Base-by-base conservation (phyloP, 2,329 filamentous ascomycete species). In the Epichloe uncinata region DNA sequence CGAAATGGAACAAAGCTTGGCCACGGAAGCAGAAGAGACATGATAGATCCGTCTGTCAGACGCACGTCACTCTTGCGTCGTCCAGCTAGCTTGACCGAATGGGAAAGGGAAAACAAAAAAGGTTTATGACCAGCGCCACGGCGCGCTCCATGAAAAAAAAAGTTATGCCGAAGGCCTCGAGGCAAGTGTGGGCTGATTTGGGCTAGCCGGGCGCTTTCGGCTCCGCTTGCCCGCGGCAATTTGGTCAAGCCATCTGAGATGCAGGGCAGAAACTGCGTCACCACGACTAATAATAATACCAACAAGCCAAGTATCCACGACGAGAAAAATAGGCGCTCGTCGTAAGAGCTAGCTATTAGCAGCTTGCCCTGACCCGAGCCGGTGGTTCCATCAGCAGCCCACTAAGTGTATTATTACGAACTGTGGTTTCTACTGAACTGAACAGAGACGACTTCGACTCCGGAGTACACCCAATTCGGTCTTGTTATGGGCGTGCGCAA, bases 61-160 rank as follows among this genome's bases (percentile, higher is more conserved):
- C 13, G 11, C 33, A 45, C 49, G 49, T 51, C 50, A 48, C 42
- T 16, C 16, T 48, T 51, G 26, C 50, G 41, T 51, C 26, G 18
- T 38, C 16, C 8, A 18, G 16, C 16, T 18, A 11, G 26, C 15
- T n/a, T 45, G 33, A 36, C 16, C 16, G n/a, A 18, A 16, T 3
- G 26, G 34, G 22, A 44, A 44, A 33, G 15, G 20, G 20, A 34
- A 20, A 7, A 30, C 5, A 16, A 22, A 16, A 16, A 22, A 46
- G n/a, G 33, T 26, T 30, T 5, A 36, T 35, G 26, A 50, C 36
- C n/a, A 18, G 33, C 43, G 26, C 26, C 26, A 26, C 43, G 22
- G 12, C 43, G 43, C 18, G 43, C 18, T 42, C 35, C 37, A 36
- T 20, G 16, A 18, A 18, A 45, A 34, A 42, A 34, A 42, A n/a